phyloP scores from a whole-genome alignment of 331 rosid genomes.

The Malus hybrid region DNA sequence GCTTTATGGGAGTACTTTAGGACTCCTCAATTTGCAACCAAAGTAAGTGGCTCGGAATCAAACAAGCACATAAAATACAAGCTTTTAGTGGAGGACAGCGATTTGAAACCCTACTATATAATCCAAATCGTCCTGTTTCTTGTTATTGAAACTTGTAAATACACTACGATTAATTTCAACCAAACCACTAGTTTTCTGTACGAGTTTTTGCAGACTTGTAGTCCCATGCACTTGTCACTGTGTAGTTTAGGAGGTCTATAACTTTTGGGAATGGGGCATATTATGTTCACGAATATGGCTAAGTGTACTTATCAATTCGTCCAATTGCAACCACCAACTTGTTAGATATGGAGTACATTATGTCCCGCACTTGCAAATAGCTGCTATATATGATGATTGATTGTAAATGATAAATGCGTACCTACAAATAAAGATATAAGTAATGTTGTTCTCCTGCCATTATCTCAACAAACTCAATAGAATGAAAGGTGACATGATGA shows the following conservation, averaged over 20 bases:
- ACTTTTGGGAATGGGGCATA: neutral
- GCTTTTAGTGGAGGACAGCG: constrained; percentile 9
- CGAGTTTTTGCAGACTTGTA: neutral
- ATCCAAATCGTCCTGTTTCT: neutral
- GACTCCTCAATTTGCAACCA: neutral
- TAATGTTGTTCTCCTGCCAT: no score
- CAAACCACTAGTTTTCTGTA: neutral
- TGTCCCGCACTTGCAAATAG: neutral
- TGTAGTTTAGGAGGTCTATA: neutral
- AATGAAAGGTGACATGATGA: no score
- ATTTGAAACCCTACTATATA: neutral
- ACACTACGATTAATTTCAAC: neutral
- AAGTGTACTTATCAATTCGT: neutral
- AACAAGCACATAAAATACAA: neutral
- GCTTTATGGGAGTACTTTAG: neutral
- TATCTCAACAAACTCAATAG: no score
- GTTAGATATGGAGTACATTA: neutral
- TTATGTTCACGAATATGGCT: neutral
- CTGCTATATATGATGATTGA: neutral
- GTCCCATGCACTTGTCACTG: neutral
- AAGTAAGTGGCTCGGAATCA: constrained; percentile 4
- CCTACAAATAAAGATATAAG: no score
- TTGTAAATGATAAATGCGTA: neutral
- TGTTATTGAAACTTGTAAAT: neutral
- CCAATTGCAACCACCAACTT: no score